These are phyloP conservation scores for Aspergillus sp. DNA, from an alignment of 2,329 filamentous ascomycete genomes.

Conservation along the genomic window DNA sequence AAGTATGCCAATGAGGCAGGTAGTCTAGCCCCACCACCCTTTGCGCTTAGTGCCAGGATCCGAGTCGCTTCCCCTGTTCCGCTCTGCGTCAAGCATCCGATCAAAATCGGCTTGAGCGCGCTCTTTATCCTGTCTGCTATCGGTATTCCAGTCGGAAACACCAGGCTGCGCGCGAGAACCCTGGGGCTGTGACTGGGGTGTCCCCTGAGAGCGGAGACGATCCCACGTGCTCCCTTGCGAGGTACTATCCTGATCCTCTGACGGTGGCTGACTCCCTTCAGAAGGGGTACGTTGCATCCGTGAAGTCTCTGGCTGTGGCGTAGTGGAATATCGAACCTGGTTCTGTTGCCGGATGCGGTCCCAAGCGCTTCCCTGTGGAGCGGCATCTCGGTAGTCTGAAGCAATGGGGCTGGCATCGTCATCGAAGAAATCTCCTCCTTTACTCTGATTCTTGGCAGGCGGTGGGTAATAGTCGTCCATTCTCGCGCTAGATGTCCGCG, in stretches of 20 bases:
- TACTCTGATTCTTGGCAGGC: conserved; percentile 9
- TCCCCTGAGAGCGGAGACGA: neutral
- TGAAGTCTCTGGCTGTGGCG: neutral
- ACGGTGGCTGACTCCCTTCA: neutral
- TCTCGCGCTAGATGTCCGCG: neutral
- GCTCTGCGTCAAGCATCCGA: conserved; percentile 42
- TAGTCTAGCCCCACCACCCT: conserved; percentile 23
- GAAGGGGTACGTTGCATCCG: neutral
- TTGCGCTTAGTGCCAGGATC: conserved; percentile 1
- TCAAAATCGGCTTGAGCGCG: conserved; percentile 46
- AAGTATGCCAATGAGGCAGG: neutral
- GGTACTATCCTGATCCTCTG: neutral
- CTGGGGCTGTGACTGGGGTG: neutral
- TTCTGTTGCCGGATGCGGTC: conserved; percentile 38
- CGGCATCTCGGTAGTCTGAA: conserved; percentile 27
- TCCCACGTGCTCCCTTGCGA: neutral
- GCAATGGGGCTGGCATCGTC: conserved; percentile 39
- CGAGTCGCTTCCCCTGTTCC: conserved; percentile 24
- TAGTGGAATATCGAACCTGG: neutral
- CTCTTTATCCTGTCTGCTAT: conserved; percentile 31
- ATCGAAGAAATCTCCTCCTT: conserved; percentile 31
- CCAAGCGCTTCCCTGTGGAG: conserved; percentile 34
- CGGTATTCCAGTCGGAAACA: conserved; percentile 12
- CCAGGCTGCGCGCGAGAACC: conserved; percentile 2
- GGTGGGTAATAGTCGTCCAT: neutral